Conservation (phyloP, 768 basidiomycete species). For the Agaricus subrufescens region DNA sequence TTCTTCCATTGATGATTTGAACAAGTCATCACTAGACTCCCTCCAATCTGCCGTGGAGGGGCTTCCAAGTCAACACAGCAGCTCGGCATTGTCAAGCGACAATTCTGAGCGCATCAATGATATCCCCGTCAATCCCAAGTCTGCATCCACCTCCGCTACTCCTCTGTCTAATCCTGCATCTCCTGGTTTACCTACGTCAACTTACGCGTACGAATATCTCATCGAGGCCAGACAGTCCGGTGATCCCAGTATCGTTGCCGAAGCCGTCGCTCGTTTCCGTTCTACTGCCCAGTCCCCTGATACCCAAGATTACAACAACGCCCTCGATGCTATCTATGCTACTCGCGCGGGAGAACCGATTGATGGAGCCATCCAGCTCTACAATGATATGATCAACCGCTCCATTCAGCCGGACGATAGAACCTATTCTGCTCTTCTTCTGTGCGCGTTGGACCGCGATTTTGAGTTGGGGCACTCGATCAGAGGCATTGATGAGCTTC, state of each 20-base stretch:
- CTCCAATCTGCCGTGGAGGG: slow-evolving; percentile 6
- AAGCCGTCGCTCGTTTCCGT: slow-evolving; percentile 32
- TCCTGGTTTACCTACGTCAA: neutral
- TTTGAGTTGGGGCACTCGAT: slow-evolving; percentile 51
- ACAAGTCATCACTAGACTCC: neutral
- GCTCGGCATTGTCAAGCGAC: neutral
- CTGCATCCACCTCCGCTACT: neutral
- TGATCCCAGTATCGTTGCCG: slow-evolving; percentile 20
- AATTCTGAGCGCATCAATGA: neutral
- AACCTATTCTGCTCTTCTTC: slow-evolving; percentile 62
- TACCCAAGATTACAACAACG: slow-evolving; percentile 57
- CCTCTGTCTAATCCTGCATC: neutral
- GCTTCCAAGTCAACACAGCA: slow-evolving; percentile 5
- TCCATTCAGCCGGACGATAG: slow-evolving; percentile 55
- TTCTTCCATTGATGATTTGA: neutral
- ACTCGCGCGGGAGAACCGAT: slow-evolving; percentile 54
- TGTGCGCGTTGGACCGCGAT: slow-evolving; percentile 62
- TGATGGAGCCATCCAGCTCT: slow-evolving; percentile 54
- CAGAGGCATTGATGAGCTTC: slow-evolving; percentile 34
- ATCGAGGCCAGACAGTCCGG: slow-evolving; percentile 10
- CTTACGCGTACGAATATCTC: neutral
- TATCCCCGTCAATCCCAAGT: neutral
- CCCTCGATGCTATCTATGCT: slow-evolving; percentile 47
- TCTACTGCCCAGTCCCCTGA: slow-evolving; percentile 26
- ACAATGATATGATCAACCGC: slow-evolving; percentile 64